Percentiles rank a stretch among this genome's conserved stretches.
These are phyloP conservation scores for Wickerhamomyces rabaulensis DNA, from an alignment of 805 yeast species.

Conservation along the genomic window DNA sequence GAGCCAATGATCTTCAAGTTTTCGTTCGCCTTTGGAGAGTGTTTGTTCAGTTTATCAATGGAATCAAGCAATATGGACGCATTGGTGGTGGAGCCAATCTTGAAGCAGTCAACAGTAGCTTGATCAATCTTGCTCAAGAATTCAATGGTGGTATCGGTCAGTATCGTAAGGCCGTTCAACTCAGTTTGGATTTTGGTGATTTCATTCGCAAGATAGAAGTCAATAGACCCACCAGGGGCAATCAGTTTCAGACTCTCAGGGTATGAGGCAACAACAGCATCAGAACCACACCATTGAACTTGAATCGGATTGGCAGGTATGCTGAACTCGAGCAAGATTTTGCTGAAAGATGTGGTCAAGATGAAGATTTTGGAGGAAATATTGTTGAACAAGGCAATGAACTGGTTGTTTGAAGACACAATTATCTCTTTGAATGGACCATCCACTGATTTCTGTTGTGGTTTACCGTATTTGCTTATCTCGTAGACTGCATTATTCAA, in stretches of 20 bases:
- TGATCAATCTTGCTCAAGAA: constrained; percentile 59
- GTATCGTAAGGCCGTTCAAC: constrained; percentile 63
- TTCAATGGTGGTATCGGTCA: constrained; percentile 51
- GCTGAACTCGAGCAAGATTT: constrained; percentile 21
- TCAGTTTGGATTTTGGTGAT: constrained; percentile 41
- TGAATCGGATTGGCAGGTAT: constrained; percentile 34
- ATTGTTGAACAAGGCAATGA: constrained; percentile 45
- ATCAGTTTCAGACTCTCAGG: constrained; percentile 61
- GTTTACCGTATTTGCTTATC: constrained; percentile 5
- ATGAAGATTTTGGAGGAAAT: constrained; percentile 42
- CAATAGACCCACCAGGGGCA: constrained; percentile 61
- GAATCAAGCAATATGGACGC: constrained; percentile 82
- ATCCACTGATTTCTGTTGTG: constrained; percentile 31
- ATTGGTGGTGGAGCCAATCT: constrained; percentile 79
- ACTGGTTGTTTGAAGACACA: constrained; percentile 50
- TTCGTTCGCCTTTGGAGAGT: constrained; percentile 79
- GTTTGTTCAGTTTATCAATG: constrained; percentile 54
- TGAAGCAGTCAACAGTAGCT: constrained; percentile 56
- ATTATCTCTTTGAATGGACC: constrained; percentile 43
- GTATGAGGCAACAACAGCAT: constrained; percentile 61
- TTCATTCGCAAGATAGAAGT: constrained; percentile 44
- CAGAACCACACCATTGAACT: constrained; percentile 82
- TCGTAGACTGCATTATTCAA: constrained; percentile 7
- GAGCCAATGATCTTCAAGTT: constrained; percentile 52
- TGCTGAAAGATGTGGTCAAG: constrained; percentile 33